Conservation (phyloP, 345 rosid genomes). For the Sapria himalayana region DNA sequence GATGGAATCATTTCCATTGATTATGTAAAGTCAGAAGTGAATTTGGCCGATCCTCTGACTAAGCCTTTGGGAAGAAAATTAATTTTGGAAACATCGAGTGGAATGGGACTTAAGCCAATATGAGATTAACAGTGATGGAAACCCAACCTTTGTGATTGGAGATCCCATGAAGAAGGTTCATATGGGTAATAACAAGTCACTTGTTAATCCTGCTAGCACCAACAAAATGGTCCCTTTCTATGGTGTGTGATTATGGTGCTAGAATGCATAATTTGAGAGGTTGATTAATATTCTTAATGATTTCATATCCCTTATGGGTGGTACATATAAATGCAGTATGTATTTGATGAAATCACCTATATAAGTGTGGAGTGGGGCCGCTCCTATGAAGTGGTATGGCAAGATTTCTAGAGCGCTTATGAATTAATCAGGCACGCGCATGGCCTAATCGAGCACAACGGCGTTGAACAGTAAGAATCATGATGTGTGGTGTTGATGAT, state of each 20-base stretch:
- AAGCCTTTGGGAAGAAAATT: too few relatives aligned
- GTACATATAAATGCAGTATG: not conserved
- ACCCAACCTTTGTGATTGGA: not conserved
- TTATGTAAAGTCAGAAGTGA: too few relatives aligned
- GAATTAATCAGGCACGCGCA: not conserved
- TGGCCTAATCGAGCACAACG: too few relatives aligned
- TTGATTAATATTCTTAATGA: too few relatives aligned
- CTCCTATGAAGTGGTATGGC: slow-evolving; percentile 1
- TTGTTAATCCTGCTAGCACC: not conserved
- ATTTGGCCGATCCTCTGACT: too few relatives aligned
- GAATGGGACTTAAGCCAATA: too few relatives aligned
- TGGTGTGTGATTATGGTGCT: not conserved
- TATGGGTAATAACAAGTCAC: not conserved
- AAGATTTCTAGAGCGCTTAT: slow-evolving; percentile 1
- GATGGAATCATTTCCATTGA: not conserved
- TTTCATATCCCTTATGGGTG: not conserved
- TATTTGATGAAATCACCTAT: slow-evolving; percentile 3
- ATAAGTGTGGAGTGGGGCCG: slow-evolving; percentile 3
- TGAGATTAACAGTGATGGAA: too few relatives aligned
- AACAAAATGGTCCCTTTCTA: not conserved
- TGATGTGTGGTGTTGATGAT: not conserved
- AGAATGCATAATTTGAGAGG: not conserved
- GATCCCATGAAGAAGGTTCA: slow-evolving; percentile 3
- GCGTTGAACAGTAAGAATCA: not conserved
- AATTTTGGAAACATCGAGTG: too few relatives aligned